phyloP scores from a whole-genome alignment of 495 filamentous ascomycete species.

The Parathielavia appendiculata region DNA sequence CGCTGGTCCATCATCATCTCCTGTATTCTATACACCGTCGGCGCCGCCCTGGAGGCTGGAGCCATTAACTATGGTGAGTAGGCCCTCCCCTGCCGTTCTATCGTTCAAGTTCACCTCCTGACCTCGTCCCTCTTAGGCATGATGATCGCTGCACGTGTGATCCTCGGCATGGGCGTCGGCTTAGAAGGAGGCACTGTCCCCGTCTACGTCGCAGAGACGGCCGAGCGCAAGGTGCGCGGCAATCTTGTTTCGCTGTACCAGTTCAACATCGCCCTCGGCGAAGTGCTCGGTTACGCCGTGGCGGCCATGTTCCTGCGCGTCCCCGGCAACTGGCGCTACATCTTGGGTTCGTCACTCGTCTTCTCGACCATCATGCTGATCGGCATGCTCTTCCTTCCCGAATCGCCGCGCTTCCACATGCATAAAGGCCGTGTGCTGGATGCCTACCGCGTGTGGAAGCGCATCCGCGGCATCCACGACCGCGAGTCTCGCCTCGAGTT shows the following conservation, averaged over 20 bases:
- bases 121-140: not conserved
- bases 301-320: conserved; percentile 10
- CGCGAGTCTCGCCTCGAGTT: conserved; percentile 5
- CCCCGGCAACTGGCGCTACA: conserved; percentile 13
- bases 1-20: conserved; percentile 9
- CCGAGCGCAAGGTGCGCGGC: conserved; percentile 2
- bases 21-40: conserved; percentile 3
- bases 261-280: conserved; percentile 11
- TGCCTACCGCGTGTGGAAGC: conserved; percentile 9
- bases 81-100: not conserved
- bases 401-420: conserved; percentile 10
- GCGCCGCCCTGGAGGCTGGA: conserved; percentile 5
- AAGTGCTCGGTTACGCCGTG: conserved; percentile 9
- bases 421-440: conserved; percentile 8
- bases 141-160: conserved; percentile 4
- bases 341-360: conserved; percentile 5
- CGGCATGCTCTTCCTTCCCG: conserved; percentile 10
- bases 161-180: conserved; percentile 7
- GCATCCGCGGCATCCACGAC: conserved; percentile 2
- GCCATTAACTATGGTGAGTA: conserved; percentile 6
- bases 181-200: conserved; percentile 8
- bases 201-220: conserved; percentile 12
- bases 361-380: conserved; percentile 10
- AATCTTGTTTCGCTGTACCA: conserved; percentile 12
- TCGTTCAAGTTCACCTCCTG: not conserved